Conservation (phyloP, 2,329 filamentous ascomycete species). For the Cyphellophora europaea region DNA sequence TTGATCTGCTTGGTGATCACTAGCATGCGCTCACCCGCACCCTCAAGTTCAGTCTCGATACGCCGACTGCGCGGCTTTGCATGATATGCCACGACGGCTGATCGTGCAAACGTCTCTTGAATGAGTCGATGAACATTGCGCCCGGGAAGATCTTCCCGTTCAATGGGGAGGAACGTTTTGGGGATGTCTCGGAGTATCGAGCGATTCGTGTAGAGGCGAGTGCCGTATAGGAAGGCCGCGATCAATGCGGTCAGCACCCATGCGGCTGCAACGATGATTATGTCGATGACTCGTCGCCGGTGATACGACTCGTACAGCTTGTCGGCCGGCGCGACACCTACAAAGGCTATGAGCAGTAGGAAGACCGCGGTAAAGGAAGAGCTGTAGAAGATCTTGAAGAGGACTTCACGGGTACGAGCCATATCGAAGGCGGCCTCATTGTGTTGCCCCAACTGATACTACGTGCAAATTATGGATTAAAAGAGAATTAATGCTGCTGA, state of each 20-base stretch:
- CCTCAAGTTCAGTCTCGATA: conserved; percentile 25
- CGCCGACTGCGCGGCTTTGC: conserved; percentile 56
- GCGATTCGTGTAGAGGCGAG: conserved; percentile 78
- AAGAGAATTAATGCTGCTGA: no score
- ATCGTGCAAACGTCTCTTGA: conserved; percentile 60
- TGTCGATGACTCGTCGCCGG: conserved; percentile 62
- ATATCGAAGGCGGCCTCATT: no score
- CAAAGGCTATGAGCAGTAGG: conserved; percentile 60
- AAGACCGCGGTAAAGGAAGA: conserved; percentile 68
- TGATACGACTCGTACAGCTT: conserved; percentile 66
- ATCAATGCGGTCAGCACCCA: conserved; percentile 66
- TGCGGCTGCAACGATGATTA: conserved; percentile 68
- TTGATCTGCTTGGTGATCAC: conserved; percentile 12
- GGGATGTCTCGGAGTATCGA: conserved; percentile 73
- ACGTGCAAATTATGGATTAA: no score
- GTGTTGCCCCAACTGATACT: no score
- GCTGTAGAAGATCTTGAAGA: conserved; percentile 75
- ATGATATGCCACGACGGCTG: conserved; percentile 72
- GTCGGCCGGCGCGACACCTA: conserved; percentile 73
- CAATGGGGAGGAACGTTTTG: conserved; percentile 75
- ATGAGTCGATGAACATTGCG: conserved; percentile 69
- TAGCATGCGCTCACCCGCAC: conserved; percentile 11
- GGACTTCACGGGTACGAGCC: conserved; percentile 23
- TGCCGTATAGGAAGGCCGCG: conserved; percentile 67
- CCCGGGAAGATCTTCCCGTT: conserved; percentile 66